Base-by-base conservation (phyloP, 1,139 yeast species). In the Eremothecium gossypii region DNA sequence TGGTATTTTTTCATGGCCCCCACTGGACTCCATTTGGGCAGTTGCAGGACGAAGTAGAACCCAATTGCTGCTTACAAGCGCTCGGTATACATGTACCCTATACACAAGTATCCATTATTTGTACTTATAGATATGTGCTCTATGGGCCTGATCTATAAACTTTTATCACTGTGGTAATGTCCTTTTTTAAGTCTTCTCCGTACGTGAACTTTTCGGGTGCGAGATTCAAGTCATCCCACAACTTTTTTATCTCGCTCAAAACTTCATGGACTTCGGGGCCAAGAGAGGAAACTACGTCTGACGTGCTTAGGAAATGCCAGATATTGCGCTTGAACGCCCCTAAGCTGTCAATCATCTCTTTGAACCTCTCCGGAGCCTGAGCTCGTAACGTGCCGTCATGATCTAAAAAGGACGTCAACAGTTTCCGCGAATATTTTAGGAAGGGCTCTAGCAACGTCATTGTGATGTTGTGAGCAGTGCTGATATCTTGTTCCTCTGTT, bases 301-400 rank as follows among this genome's bases (percentile, higher is more conserved):
- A 38, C 11, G 43, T 17, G 6, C 45, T 17, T 6, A 46, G 35
- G n/a, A 38, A 14, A 26, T 38, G 38, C 44, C 44, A 41, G 20
- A 29, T 17, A 8, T 34, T n/a, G 11, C 29, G 27, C 8, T 34
- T 34, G 29, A 27, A 34, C 29, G 11, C 13, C 31, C 13, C 23
- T 17, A 17, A 6, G 23, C 23, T 17, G 23, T 17, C 23, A 17
- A 31, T 11, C 10, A 32, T 31, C 7, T 20, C 37, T 26, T 27
- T 17, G 11, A 31, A 20, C 8, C 33, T 38, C 4, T 27, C 10
- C 23, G 30, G 23, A 8, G 41, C 36, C 10, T 8, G 4, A 10
- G 17, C 10, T 8, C 32, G 23, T 17, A 17, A 6, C 23, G 6
- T 6, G 23, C 23, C 23, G 23, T 17, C 23, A 17, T 17, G 23